phyloP scores from a whole-genome alignment of 257 asterid species.

The Eustoma russellianum region DNA sequence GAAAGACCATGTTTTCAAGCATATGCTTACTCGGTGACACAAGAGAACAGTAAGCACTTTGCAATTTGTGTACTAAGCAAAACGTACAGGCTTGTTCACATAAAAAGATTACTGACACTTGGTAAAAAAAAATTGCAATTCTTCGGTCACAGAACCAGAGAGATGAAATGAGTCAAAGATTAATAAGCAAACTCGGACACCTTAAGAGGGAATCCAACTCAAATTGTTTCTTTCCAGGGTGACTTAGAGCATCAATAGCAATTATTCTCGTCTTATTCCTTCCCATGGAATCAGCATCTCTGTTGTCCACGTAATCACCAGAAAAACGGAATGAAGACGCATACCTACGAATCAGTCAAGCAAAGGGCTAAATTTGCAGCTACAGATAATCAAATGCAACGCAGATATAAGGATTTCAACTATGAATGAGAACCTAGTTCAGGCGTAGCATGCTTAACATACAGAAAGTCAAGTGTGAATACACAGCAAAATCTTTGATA shows the following conservation, averaged over 20 bases:
- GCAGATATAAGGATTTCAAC: no score
- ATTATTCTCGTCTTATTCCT: conserved; percentile 71
- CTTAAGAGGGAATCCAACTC: conserved; percentile 48
- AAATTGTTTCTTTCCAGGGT: conserved; percentile 68
- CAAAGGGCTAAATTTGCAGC: background rate
- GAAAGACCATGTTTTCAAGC: no score
- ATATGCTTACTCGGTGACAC: no score
- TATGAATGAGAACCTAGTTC: no score
- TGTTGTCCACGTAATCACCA: conserved; percentile 51
- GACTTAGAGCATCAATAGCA: conserved; percentile 73
- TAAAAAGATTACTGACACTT: no score
- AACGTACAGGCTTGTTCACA: no score
- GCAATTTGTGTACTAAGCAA: no score
- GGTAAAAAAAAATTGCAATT: no score
- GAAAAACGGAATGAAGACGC: conserved; percentile 76
- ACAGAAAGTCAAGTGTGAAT: no score
- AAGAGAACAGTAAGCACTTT: no score
- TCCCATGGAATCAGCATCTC: conserved; percentile 41
- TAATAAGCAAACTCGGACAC: conserved; percentile 7
- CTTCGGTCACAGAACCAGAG: background rate
- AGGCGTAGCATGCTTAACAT: no score
- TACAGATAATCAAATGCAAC: background rate
- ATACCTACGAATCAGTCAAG: conserved; percentile 24
- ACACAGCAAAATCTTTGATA: no score
- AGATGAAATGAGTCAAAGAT: background rate